Conservation (phyloP, 768 basidiomycete species). For the Boletus barrowsii region DNA sequence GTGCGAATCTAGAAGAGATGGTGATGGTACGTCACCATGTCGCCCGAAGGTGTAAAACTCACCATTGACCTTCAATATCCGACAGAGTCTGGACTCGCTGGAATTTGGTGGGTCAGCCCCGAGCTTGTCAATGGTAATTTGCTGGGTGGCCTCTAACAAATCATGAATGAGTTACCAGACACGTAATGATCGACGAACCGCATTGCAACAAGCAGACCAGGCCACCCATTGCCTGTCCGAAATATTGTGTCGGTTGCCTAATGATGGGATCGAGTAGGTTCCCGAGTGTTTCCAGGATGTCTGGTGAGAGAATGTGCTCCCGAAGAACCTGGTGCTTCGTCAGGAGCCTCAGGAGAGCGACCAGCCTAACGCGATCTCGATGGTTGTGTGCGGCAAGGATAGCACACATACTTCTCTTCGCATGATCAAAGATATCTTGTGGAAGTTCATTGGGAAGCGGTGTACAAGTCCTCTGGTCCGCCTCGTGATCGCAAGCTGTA, state of each 20-base stretch:
- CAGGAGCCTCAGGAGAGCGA: slow-evolving; percentile 20
- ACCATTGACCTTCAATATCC: slow-evolving; percentile 17
- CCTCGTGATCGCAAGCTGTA: slow-evolving; percentile 7
- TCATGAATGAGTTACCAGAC: not conserved
- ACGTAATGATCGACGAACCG: slow-evolving; percentile 5
- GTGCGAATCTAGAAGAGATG: slow-evolving; percentile 2
- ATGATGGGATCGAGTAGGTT: slow-evolving; percentile 12
- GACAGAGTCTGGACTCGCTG: slow-evolving; percentile 7
- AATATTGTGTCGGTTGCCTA: not conserved
- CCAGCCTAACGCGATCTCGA: slow-evolving; percentile 16
- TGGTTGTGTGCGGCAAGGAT: slow-evolving; percentile 16
- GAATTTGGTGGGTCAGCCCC: not conserved
- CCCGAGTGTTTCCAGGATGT: slow-evolving; percentile 14
- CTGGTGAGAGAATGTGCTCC: slow-evolving; percentile 11
- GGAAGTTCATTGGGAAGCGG: not conserved
- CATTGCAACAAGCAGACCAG: slow-evolving; percentile 17
- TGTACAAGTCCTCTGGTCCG: not conserved
- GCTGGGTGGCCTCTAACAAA: slow-evolving; percentile 9
- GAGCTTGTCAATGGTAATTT: slow-evolving; percentile 6
- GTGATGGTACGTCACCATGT: not conserved
- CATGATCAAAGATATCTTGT: slow-evolving; percentile 6
- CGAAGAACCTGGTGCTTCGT: slow-evolving; percentile 15
- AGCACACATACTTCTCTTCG: slow-evolving; percentile 10
- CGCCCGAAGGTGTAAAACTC: not conserved
- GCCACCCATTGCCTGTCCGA: slow-evolving; percentile 23